A percentile compares a stretch with the other conserved stretches of the same genome.
Evolutionary conservation across 306 rosid species (phyloP).

Genomic region (Delonix regia): DNA sequence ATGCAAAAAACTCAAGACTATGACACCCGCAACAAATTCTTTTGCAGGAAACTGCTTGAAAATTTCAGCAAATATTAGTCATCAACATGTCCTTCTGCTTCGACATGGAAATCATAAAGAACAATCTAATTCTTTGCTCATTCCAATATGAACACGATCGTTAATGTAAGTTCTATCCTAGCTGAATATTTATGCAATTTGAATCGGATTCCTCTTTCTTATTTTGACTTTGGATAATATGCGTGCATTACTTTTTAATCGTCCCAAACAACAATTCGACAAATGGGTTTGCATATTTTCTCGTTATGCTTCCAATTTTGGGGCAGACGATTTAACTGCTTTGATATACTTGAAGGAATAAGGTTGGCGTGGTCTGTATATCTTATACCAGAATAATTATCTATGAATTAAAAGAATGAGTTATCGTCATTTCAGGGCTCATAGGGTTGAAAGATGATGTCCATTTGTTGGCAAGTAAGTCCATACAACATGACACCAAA

Average conservation of each 20-base stretch:
- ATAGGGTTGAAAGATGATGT: neutral
- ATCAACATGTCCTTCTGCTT: neutral
- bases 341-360: neutral
- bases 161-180: constrained; percentile 19
- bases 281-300: constrained; percentile 7
- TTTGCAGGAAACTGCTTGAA: neutral
- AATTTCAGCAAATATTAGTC: neutral
- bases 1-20: too few relatives aligned
- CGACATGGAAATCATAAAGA: neutral
- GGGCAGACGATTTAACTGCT: neutral
- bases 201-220: neutral
- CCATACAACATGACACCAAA: constrained; percentile 4
- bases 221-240: neutral
- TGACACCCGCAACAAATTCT: neutral
- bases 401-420: neutral
- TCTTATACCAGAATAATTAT: constrained; percentile 1
- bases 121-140: neutral
- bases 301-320: constrained; percentile 13
- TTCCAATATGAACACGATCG: neutral
- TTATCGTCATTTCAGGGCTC: neutral
- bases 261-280: neutral
- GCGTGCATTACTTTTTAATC: constrained; percentile 18
- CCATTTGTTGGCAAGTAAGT: constrained; percentile 2
- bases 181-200: constrained; percentile 18
- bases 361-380: neutral